These are phyloP conservation scores for Lagenaria siceraria DNA, from an alignment of 306 rosid genomes.

Conservation along the genomic window DNA sequence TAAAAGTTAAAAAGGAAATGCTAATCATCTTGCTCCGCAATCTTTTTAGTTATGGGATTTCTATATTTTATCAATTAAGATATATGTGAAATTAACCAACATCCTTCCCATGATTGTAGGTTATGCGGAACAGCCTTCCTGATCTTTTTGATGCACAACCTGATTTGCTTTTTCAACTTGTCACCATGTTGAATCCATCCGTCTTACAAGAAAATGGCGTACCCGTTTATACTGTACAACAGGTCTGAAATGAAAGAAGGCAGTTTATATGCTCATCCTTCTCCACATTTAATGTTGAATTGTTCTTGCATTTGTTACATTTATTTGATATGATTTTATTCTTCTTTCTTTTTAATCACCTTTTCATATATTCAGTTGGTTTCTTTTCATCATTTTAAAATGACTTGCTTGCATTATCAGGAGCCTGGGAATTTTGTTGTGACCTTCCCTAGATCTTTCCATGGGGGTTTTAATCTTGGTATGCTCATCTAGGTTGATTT, in stretches of 20 bases:
- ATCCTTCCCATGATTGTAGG: conserved; percentile 36
- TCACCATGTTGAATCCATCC: conserved; percentile 94
- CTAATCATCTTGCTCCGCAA: neutral
- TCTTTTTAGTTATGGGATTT: neutral
- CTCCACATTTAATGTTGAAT: neutral
- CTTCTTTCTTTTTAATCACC: neutral
- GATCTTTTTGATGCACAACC: conserved; percentile 98
- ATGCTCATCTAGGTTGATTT: conserved; percentile 17
- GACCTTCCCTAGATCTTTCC: conserved; percentile 93
- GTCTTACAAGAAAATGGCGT: conserved; percentile 88
- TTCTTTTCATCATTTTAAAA: neutral
- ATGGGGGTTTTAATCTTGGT: conserved; percentile 99
- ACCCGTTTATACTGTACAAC: conserved; percentile 72
- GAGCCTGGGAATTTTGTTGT: conserved; percentile 97
- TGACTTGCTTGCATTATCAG: conserved; percentile 33
- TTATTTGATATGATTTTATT: neutral
- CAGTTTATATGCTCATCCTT: neutral
- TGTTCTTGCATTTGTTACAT: neutral
- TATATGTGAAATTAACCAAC: neutral
- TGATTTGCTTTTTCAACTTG: conserved; percentile 95
- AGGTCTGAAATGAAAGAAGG: conserved; percentile 37
- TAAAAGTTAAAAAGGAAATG: neutral
- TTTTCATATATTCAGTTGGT: neutral
- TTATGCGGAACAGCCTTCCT: conserved; percentile 90
- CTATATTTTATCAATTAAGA: neutral